These are phyloP conservation scores for Cyberlindnera nakhonratchasimensis DNA, from an alignment of 805 yeast species.

Conservation along the genomic window DNA sequence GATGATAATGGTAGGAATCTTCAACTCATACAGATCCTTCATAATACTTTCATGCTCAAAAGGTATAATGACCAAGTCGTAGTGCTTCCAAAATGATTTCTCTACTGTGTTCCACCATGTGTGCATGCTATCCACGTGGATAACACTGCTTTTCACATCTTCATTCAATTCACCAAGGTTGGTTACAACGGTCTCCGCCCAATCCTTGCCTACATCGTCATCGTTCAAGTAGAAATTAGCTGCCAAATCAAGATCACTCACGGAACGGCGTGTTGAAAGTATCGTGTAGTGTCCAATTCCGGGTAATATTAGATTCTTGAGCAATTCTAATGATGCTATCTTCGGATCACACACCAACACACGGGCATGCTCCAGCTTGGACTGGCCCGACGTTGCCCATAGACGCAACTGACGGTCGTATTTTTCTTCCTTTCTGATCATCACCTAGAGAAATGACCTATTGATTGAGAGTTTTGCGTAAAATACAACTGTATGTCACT, in stretches of 20 bases:
- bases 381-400: conserved; percentile 83
- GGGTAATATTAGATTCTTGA: conserved; percentile 77
- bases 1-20: conserved; percentile 54
- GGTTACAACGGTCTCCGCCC: conserved; percentile 38
- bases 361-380: conserved; percentile 49
- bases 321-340: conserved; percentile 58
- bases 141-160: conserved; percentile 38
- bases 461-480: no score
- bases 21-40: conserved; percentile 37
- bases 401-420: conserved; percentile 87
- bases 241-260: conserved; percentile 45
- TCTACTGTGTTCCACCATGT: conserved; percentile 14
- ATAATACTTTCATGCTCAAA: conserved; percentile 31
- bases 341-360: conserved; percentile 60
- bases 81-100: conserved; percentile 42
- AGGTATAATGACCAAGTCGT: conserved; percentile 46
- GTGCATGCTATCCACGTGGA: conserved; percentile 11
- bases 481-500: no score
- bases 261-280: conserved; percentile 38
- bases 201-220: conserved; percentile 39
- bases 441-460: no score
- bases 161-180: conserved; percentile 56
- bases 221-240: conserved; percentile 60
- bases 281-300: conserved; percentile 66
- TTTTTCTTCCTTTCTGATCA: conserved; percentile 39